Evolutionary conservation across 75 land plant species (phyloP).

Genomic region (Larix kaempferi): DNA sequence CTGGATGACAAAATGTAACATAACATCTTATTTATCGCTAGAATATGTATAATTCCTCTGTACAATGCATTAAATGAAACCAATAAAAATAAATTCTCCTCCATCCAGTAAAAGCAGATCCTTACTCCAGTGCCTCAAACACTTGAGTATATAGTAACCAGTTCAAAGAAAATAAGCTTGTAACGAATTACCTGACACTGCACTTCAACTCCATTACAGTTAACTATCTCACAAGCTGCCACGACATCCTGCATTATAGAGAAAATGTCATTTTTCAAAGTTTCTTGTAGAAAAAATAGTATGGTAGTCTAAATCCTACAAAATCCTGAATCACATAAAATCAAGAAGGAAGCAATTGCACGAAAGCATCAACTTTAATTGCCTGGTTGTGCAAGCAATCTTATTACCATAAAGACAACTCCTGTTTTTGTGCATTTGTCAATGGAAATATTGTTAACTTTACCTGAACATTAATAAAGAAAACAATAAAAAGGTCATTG

Average conservation of each 20-base stretch:
- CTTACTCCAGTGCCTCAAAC: too few species aligned
- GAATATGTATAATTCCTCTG: too few species aligned
- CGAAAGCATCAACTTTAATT: not conserved
- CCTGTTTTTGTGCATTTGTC: conserved; percentile 46
- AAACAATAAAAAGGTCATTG: not conserved
- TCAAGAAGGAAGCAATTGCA: conserved; percentile 7
- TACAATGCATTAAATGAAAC: too few species aligned
- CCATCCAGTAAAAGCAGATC: too few species aligned
- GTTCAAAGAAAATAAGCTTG: not conserved
- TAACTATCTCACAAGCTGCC: conserved; percentile 47
- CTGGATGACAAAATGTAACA: not conserved
- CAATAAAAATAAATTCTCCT: too few species aligned
- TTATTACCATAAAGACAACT: conserved; percentile 39
- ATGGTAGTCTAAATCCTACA: too few species aligned
- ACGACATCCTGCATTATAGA: conserved; percentile 36
- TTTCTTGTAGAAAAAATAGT: too few species aligned
- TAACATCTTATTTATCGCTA: not conserved
- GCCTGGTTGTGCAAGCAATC: not conserved
- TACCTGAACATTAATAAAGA: conserved; percentile 17
- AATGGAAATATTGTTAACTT: conserved; percentile 39
- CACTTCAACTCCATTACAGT: conserved; percentile 48
- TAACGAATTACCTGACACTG: conserved; percentile 37
- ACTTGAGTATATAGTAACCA: not conserved
- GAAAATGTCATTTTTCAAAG: not conserved
- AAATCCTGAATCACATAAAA: not conserved